Evolutionary conservation across 371 early-diverging fungal genomes (phyloP), one percentile per base, ranked within the genome.

Genomic region (Syncephalastrum racemosum): DNA sequence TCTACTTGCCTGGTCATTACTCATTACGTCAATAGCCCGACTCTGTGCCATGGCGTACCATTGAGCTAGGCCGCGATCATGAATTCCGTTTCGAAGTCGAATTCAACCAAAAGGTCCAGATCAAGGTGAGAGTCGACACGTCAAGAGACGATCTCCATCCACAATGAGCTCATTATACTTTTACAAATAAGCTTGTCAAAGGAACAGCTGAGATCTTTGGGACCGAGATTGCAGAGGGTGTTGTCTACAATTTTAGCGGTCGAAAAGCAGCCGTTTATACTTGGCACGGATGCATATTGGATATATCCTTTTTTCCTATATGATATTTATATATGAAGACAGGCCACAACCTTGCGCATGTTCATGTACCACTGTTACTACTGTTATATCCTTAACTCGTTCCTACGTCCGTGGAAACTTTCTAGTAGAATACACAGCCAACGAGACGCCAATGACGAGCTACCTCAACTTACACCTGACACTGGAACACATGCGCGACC

Each of bases 191-290:
- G 88, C 67, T 96, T 1, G 58, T 75, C 12, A 77, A 81, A 47
- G 98, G 97, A 16, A 80, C 81, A 3, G 96, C 93, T 3, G 97
- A 97, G 66, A 83, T 95, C 15, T 93, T 91, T 79, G 98, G 97
- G 7, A 85, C 92, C 3, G 97, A 97, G 62, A 75, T 96, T 4
- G 94, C 89, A 1, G 62, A 77, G n/a, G 90, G 86, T 27, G 74
- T 82, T 22, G 75, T 68, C 24, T 95, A 95, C 70, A 63, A 77
- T 7, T 92, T 98, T 64, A 76, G 79, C 42, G 93, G 94, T 20
- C 71, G 83, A 50, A 96, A 96, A 71, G 76, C 90, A 15, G 96
- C 96, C n/a, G 81, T 96, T 0, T 97, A 91, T 68, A 92, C 93
- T 3, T 98, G 93, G 93, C 88, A 92, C 56, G 98, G 97, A 15